Base-by-base conservation (phyloP, 2,329 filamentous ascomycete genomes). In the Ascosphaera acerosa region DNA sequence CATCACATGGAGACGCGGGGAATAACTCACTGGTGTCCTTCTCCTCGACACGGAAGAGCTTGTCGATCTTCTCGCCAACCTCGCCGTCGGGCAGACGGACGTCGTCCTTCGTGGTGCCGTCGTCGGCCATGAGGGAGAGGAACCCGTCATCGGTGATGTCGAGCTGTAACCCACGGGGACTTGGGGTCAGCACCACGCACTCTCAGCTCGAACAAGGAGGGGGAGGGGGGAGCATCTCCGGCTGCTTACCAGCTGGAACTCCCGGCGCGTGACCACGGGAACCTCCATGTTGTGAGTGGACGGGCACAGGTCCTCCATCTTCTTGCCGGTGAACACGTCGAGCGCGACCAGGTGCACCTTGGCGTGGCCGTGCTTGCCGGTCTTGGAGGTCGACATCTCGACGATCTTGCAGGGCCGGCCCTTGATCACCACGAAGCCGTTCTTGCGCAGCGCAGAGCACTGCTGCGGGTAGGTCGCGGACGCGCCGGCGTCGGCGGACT, bases 331-430 rank as follows among this genome's bases (percentile, higher is more conserved):
- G 75, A 97, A 97, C 66, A 97, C 94, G 59, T 97, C 87, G 57
- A 89, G 71, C 54, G 81, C 87, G 52, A 92, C 76, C 49, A 97
- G 65, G 64, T 97, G 84, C 58, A 97, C 87, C 75, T 97, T 97
- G 64, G 87, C 87, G 77, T 97, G 89, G 60, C 87, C 87, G 76
- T 97, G 87, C 80, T 97, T 97, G 64, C 87, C 87, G 46, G 87
- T 97, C 82, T 97, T 97, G 59, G 87, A 97, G 66, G 87, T 97
- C 47, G 81, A 91, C 89, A 97, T 97, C 55, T 97, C 87, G 59
- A 94, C 78, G 51, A 97, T 97, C 77, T 94, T 97, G 82, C 87
- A 97, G 50, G 87, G 89, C 50, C 87, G 87, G 62, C 67, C 64
- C 75, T 97, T 97, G 66, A 97, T 94, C 58, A 84, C 74, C 59